Evolutionary conservation across 1,284 basidiomycete genomes (phyloP).

Genomic region (Psilocybe mexicana): DNA sequence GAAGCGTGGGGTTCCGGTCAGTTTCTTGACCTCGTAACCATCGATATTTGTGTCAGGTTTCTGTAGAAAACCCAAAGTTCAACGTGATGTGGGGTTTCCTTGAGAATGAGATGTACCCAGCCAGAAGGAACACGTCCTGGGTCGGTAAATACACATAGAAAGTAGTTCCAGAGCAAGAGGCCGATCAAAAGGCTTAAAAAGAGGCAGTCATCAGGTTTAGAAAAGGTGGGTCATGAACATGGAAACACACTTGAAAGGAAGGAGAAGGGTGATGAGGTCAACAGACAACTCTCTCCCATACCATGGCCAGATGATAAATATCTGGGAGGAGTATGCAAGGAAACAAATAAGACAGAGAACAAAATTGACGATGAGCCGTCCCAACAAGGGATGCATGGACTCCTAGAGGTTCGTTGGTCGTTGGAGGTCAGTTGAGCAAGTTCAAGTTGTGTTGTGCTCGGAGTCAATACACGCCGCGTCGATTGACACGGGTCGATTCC

Average conservation of each 20-base stretch:
- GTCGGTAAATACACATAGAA: constrained; percentile 75
- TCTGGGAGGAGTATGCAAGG: constrained; percentile 85
- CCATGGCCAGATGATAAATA: constrained; percentile 92
- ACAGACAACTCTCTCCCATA: constrained; percentile 73
- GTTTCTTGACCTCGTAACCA: constrained; percentile 85
- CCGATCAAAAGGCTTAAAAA: constrained; percentile 65
- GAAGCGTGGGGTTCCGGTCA: constrained; percentile 77
- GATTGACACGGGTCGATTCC: background rate
- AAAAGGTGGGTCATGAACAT: background rate
- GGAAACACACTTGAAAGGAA: constrained; percentile 84
- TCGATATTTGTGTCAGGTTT: constrained; percentile 72
- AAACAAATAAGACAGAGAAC: constrained; percentile 83
- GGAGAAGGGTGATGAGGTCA: constrained; percentile 70
- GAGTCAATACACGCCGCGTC: background rate
- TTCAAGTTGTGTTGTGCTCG: background rate
- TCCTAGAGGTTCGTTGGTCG: background rate
- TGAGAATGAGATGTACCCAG: constrained; percentile 62
- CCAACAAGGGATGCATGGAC: constrained; percentile 45
- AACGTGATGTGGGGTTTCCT: constrained; percentile 3
- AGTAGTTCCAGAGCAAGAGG: constrained; percentile 87
- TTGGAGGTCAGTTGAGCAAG: background rate
- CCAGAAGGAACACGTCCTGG: constrained; percentile 80
- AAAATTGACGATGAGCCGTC: constrained; percentile 64
- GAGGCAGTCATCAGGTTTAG: background rate
- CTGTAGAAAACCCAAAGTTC: constrained; percentile 39